Evolutionary conservation across 2,329 filamentous ascomycete genomes (phyloP).

Genomic region (Samsoniella hepiali): DNA sequence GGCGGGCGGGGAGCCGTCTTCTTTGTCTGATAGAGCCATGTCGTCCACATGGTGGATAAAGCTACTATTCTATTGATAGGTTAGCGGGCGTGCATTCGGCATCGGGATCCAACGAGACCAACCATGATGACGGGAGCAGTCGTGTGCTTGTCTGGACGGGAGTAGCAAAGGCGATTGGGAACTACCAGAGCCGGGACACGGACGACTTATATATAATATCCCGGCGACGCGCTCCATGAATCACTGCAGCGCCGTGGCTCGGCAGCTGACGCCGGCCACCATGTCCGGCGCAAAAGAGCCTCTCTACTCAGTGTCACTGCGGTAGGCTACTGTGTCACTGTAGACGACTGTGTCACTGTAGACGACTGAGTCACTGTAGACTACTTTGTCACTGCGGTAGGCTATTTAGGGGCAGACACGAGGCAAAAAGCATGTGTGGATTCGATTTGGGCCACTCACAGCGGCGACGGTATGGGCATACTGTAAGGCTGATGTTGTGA

Average conservation of each 20-base stretch:
- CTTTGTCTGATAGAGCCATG: not conserved
- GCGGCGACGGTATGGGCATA: constrained; percentile 12
- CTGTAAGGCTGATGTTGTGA: constrained; percentile 16
- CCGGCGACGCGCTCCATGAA: not conserved
- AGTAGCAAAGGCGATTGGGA: not conserved
- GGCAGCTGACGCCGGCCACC: constrained; percentile 16
- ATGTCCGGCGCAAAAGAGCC: not conserved
- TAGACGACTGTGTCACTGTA: too few relatives aligned
- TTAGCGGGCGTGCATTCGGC: not conserved
- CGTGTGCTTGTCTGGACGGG: not conserved
- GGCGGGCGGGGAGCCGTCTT: not conserved
- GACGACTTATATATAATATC: not conserved
- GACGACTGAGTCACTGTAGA: too few relatives aligned
- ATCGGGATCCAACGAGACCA: not conserved
- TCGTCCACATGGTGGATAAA: not conserved
- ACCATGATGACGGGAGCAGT: constrained; percentile 4
- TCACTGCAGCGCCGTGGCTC: constrained; percentile 9
- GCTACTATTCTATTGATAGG: not conserved
- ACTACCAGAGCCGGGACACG: not conserved
- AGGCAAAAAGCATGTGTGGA: not conserved
- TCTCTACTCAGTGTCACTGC: too few relatives aligned
- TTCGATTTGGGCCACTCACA: not conserved
- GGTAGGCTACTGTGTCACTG: too few relatives aligned
- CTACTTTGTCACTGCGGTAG: not conserved
- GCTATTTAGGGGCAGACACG: constrained; percentile 16